Conservation (phyloP, 345 rosid species). For the Gossypium mustelinum region DNA sequence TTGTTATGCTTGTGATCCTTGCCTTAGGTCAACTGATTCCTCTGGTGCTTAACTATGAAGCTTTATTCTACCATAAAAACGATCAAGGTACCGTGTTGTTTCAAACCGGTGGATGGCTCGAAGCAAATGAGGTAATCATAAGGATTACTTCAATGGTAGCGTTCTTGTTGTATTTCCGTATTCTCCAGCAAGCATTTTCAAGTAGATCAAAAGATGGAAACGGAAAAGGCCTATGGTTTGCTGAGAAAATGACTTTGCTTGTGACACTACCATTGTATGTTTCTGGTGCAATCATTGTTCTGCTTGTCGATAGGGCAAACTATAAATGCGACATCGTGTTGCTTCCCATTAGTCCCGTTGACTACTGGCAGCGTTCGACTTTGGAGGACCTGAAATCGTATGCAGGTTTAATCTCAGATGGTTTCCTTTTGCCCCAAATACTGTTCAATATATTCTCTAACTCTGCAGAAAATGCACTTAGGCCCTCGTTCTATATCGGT, state of each 20-base stretch:
- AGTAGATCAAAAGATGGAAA: conserved; percentile 19
- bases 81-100: conserved; percentile 21
- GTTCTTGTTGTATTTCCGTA: conserved; percentile 37
- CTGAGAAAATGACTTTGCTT: conserved; percentile 38
- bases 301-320: conserved; percentile 21
- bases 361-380: conserved; percentile 12
- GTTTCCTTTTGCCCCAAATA: conserved; percentile 51
- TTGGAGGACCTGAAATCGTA: conserved; percentile 34
- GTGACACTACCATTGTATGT: conserved; percentile 29
- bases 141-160: conserved; percentile 46
- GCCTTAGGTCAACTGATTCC: conserved; percentile 40
- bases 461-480: conserved; percentile 33
- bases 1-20: conserved; percentile 47
- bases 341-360: background rate
- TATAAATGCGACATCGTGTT: background rate
- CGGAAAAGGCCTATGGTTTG: conserved; percentile 27
- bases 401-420: conserved; percentile 40
- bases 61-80: conserved; percentile 23
- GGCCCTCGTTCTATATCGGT: conserved; percentile 34
- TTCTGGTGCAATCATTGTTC: conserved; percentile 27
- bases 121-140: conserved; percentile 39
- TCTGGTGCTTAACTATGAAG: conserved; percentile 40
- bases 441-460: conserved; percentile 37
- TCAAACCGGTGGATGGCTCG: conserved; percentile 34
- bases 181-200: conserved; percentile 43